A percentile compares a stretch with the other conserved stretches of the same genome.
phyloP scores from a whole-genome alignment of 129 eudicot species.

The Chrysanthemum seticuspe region DNA sequence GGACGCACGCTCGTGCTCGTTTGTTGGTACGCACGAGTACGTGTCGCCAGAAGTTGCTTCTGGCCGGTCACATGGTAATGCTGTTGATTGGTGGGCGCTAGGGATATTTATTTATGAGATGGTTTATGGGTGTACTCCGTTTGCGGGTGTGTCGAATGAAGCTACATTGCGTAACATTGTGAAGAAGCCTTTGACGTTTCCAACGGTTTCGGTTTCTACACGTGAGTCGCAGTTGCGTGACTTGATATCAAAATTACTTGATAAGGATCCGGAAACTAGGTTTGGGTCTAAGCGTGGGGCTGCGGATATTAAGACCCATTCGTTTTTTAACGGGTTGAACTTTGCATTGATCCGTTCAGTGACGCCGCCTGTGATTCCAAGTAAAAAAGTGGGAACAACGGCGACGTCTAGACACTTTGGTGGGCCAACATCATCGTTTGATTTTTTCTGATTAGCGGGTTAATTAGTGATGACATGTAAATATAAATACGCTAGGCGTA shows the following conservation, averaged over 20 bases:
- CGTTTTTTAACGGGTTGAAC: conserved; percentile 80
- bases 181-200: conserved; percentile 54
- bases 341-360: conserved; percentile 71
- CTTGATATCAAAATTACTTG: conserved; percentile 54
- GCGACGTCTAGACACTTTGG: conserved; percentile 16
- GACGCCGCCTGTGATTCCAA: conserved; percentile 62
- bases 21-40: conserved; percentile 96
- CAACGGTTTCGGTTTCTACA: conserved; percentile 36
- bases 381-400: conserved; percentile 25
- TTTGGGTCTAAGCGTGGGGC: conserved; percentile 91
- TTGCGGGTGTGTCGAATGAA: conserved; percentile 63
- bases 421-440: conserved; percentile 51
- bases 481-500: conserved; percentile 27
- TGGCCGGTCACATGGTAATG: conserved; percentile 79
- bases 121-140: conserved; percentile 90
- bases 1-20: conserved; percentile 76
- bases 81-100: conserved; percentile 97
- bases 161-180: conserved; percentile 73
- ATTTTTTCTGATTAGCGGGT: conserved; percentile 41
- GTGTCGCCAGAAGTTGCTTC: conserved; percentile 95
- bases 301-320: conserved; percentile 85
- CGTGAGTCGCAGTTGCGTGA: conserved; percentile 72
- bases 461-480: conserved; percentile 21
- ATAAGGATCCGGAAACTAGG: conserved; percentile 63
- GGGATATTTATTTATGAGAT: conserved; percentile 91